A percentile compares a stretch with the other conserved stretches of the same genome.
These are phyloP conservation scores for Aspergillus quadricinctus DNA, from an alignment of 2,329 filamentous ascomycete genomes.

Conservation along the genomic window DNA sequence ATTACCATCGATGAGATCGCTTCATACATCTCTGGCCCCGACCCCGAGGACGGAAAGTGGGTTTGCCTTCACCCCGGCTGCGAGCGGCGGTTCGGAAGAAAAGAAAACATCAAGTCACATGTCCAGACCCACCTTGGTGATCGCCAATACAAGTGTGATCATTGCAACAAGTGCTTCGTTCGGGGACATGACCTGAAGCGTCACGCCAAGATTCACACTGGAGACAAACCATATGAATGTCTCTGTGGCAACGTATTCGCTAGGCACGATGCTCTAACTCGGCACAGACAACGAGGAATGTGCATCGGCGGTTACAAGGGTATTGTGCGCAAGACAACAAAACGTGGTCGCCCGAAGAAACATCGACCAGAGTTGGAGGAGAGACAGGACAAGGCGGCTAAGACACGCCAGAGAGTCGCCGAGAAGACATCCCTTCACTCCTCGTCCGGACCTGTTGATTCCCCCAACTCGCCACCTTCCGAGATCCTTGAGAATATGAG, in stretches of 20 bases:
- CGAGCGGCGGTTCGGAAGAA: slow-evolving; percentile 86
- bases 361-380: slow-evolving; percentile 56
- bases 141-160: slow-evolving; percentile 88
- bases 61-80: slow-evolving; percentile 73
- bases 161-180: slow-evolving; percentile 93
- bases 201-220: slow-evolving; percentile 95
- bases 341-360: slow-evolving; percentile 62
- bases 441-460: slow-evolving; percentile 34
- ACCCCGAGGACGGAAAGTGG: slow-evolving; percentile 72
- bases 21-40: slow-evolving; percentile 68
- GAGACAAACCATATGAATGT: slow-evolving; percentile 91
- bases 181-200: slow-evolving; percentile 95
- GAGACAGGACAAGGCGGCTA: slow-evolving; percentile 53
- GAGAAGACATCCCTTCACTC: slow-evolving; percentile 34
- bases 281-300: slow-evolving; percentile 93
- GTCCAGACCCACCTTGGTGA: slow-evolving; percentile 97
- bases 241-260: slow-evolving; percentile 93
- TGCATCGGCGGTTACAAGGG: slow-evolving; percentile 93
- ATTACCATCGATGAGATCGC: slow-evolving; percentile 82
- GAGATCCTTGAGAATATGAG: slow-evolving; percentile 38
- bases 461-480: slow-evolving; percentile 41
- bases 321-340: slow-evolving; percentile 61
- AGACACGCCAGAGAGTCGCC: slow-evolving; percentile 45
- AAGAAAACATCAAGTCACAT: slow-evolving; percentile 98
- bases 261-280: slow-evolving; percentile 87